These are phyloP conservation scores for Yarrowia sp. DNA, from an alignment of 805 yeast genomes.

Conservation along the genomic window DNA sequence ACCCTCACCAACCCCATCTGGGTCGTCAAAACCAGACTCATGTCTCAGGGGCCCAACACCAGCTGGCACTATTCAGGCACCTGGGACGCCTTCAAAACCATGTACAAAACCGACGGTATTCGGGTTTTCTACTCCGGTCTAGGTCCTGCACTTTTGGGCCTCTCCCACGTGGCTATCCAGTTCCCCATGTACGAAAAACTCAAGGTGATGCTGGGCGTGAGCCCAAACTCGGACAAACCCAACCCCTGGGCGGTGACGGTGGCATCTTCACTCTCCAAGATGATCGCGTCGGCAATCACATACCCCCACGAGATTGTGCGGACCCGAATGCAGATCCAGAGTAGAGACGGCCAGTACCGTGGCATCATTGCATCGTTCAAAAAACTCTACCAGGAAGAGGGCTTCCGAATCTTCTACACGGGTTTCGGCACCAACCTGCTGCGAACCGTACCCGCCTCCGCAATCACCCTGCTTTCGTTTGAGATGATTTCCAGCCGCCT, in stretches of 20 bases:
- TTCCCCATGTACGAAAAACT: constrained; percentile 89
- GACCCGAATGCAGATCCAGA: constrained; percentile 76
- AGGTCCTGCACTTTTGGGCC: constrained; percentile 85
- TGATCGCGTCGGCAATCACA: constrained; percentile 83
- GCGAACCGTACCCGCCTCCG: constrained; percentile 91
- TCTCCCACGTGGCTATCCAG: constrained; percentile 91
- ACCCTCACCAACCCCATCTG: constrained; percentile 90
- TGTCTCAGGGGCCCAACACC: constrained; percentile 52
- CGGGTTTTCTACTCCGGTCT: constrained; percentile 83
- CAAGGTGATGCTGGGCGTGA: constrained; percentile 49
- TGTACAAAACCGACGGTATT: constrained; percentile 77
- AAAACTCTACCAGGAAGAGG: constrained; percentile 60
- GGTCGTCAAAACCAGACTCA: constrained; percentile 94
- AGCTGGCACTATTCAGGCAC: constrained; percentile 66
- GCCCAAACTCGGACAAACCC: constrained; percentile 8
- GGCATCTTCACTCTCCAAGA: constrained; percentile 80
- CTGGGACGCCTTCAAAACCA: constrained; percentile 74
- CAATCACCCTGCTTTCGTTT: constrained; percentile 90
- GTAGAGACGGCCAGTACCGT: constrained; percentile 34
- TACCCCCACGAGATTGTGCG: constrained; percentile 95
- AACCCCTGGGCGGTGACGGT: constrained; percentile 36
- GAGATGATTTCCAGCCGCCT: constrained; percentile 48
- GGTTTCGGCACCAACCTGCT: constrained; percentile 84
- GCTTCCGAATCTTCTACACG: constrained; percentile 78
- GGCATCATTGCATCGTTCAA: constrained; percentile 41